phyloP scores from a whole-genome alignment of 1,139 yeast species.

The Magnusiomyces clavatus region DNA sequence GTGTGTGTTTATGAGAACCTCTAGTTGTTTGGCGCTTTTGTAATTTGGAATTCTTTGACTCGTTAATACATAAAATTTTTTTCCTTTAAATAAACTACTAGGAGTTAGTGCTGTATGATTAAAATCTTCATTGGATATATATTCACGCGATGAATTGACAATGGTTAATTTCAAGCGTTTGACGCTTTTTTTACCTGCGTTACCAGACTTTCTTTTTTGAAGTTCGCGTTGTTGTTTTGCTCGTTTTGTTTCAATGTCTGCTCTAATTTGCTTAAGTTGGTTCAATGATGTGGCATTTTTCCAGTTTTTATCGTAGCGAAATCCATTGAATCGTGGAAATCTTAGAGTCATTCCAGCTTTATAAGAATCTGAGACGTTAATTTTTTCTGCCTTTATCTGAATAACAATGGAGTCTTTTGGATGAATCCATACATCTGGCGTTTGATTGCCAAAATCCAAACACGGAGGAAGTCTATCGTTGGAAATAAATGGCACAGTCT shows the following conservation, averaged over 20 bases:
- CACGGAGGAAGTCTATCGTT: constrained; percentile 35
- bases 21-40: constrained; percentile 35
- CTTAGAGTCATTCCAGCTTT: constrained; percentile 65
- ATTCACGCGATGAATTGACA: no score
- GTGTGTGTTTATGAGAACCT: constrained; percentile 36
- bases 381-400: constrained; percentile 78
- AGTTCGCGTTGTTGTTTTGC: constrained; percentile 14
- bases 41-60: constrained; percentile 26
- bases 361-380: constrained; percentile 47
- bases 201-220: not conserved
- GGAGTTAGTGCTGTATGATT: no score
- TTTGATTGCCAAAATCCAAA: constrained; percentile 50
- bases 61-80: constrained; percentile 41
- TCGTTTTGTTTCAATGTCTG: constrained; percentile 15
- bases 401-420: constrained; percentile 72
- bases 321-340: constrained; percentile 62
- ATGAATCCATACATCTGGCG: constrained; percentile 70
- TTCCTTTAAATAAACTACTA: no score
- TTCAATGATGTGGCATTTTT: constrained; percentile 49
- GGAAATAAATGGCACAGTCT: constrained; percentile 44
- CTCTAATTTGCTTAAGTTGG: constrained; percentile 33
- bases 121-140: no score
- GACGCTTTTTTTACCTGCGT: no score
- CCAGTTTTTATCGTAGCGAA: constrained; percentile 63
- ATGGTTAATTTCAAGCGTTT: no score